Conservation (phyloP, 225 moss, liverwort and hornwort species). For the Physcomitrellopsis africana region DNA sequence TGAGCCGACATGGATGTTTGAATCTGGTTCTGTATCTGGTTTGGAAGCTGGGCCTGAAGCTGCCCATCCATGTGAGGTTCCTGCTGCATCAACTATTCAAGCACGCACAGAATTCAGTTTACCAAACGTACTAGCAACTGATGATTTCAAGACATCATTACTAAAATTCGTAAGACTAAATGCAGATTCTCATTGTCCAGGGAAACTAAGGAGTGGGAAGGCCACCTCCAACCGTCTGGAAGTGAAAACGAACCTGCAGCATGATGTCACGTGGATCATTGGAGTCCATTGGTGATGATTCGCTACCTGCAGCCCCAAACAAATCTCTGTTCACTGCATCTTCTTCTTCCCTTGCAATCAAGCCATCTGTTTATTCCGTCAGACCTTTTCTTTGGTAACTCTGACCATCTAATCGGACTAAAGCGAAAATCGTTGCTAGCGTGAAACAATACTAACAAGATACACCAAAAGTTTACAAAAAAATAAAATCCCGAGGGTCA, state of each 20-base stretch:
- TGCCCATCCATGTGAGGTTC: slow-evolving; percentile 56
- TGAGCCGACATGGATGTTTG: slow-evolving; percentile 38
- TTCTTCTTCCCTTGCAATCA: slow-evolving; percentile 60
- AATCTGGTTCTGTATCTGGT: slow-evolving; percentile 43
- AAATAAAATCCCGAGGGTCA: neutral
- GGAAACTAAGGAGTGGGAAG: neutral
- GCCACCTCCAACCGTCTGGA: neutral
- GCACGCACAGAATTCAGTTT: neutral
- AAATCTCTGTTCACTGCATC: slow-evolving; percentile 56
- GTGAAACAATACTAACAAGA: neutral
- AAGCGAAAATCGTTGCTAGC: neutral
- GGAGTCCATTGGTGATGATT: slow-evolving; percentile 45
- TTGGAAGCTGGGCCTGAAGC: slow-evolving; percentile 11
- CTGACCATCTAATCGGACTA: neutral
- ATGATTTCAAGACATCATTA: neutral
- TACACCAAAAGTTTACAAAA: neutral
- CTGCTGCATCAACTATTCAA: slow-evolving; percentile 59
- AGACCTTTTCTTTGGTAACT: slow-evolving; percentile 21
- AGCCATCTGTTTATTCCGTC: slow-evolving; percentile 41
- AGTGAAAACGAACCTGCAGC: slow-evolving; percentile 43
- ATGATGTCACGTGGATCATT: slow-evolving; percentile 58
- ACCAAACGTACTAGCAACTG: neutral
- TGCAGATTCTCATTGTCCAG: neutral
- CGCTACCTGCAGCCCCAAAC: slow-evolving; percentile 63
- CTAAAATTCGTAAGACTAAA: neutral